Evolutionary conservation across 2,329 filamentous ascomycete genomes (phyloP).

Genomic region (Dactylellina cionopaga): DNA sequence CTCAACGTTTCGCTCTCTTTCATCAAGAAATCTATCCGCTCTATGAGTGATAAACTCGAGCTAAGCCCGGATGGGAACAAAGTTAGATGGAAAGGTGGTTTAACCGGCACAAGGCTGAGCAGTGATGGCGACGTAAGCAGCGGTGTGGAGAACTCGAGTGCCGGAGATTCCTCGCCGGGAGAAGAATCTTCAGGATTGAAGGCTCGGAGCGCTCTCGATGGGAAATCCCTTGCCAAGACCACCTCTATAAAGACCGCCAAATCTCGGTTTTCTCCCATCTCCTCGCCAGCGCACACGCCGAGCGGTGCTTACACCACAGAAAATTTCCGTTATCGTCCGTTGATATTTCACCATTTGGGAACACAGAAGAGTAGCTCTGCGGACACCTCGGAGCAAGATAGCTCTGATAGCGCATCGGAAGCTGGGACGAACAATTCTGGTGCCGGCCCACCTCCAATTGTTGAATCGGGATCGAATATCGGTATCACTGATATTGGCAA

Average conservation of each 20-base stretch:
- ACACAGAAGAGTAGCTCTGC: slow-evolving; percentile 33
- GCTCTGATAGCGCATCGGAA: slow-evolving; percentile 38
- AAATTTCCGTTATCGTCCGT: slow-evolving; percentile 34
- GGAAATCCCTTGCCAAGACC: slow-evolving; percentile 53
- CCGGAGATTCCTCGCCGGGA: slow-evolving; percentile 62
- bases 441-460: slow-evolving; percentile 39
- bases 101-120: slow-evolving; percentile 72
- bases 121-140: slow-evolving; percentile 70
- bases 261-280: slow-evolving; percentile 34
- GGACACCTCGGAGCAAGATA: slow-evolving; percentile 32
- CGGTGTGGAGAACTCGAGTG: slow-evolving; percentile 60
- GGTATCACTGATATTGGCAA: slow-evolving; percentile 30
- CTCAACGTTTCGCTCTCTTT: slow-evolving; percentile 83
- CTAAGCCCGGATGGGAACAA: slow-evolving; percentile 80
- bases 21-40: slow-evolving; percentile 75
- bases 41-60: slow-evolving; percentile 79
- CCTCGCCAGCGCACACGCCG: neutral
- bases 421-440: slow-evolving; percentile 22
- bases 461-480: slow-evolving; percentile 37
- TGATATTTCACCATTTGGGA: slow-evolving; percentile 30
- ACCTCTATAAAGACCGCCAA: slow-evolving; percentile 40
- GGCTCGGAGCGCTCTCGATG: slow-evolving; percentile 61
- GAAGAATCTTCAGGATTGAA: slow-evolving; percentile 62
- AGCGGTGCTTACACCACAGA: slow-evolving; percentile 9
- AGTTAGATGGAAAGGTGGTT: slow-evolving; percentile 79